Conservation (phyloP, 164 flowering plant species). For the Tetracentron sinense region DNA sequence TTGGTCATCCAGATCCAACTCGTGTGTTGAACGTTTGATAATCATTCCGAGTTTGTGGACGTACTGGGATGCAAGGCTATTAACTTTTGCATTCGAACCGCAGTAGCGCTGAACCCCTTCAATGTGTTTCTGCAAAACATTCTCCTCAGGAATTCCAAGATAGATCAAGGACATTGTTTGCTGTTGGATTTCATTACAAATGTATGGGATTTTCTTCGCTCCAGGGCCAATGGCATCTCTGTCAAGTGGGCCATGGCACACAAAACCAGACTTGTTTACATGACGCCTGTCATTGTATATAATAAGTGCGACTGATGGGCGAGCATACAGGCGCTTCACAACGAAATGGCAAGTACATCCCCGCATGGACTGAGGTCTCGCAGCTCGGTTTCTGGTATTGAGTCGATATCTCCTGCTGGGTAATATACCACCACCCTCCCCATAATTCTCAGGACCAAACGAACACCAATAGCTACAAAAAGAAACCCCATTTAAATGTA, state of each 20-base stretch:
- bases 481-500: neutral
- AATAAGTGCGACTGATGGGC: conserved; percentile 78
- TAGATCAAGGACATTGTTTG: conserved; percentile 98
- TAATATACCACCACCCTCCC: conserved; percentile 85
- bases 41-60: conserved; percentile 92
- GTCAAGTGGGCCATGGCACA: conserved; percentile 97
- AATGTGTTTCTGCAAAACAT: conserved; percentile 82
- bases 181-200: conserved; percentile 83
- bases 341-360: conserved; percentile 91
- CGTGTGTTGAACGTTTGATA: conserved; percentile 83
- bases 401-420: conserved; percentile 89
- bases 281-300: conserved; percentile 85
- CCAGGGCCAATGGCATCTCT: conserved; percentile 98
- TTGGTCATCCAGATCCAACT: conserved; percentile 92
- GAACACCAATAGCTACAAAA: conserved; percentile 92
- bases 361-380: conserved; percentile 97
- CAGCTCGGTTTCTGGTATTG: conserved; percentile 92
- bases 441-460: conserved; percentile 98
- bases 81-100: conserved; percentile 63
- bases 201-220: conserved; percentile 81
- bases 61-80: conserved; percentile 79
- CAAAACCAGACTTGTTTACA: conserved; percentile 80
- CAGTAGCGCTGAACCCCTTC: conserved; percentile 93
- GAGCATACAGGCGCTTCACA: conserved; percentile 88
- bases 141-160: conserved; percentile 90